These are phyloP conservation scores for Martiniozyma asiatica DNA, from an alignment of 1,139 yeast genomes.

Conservation along the genomic window DNA sequence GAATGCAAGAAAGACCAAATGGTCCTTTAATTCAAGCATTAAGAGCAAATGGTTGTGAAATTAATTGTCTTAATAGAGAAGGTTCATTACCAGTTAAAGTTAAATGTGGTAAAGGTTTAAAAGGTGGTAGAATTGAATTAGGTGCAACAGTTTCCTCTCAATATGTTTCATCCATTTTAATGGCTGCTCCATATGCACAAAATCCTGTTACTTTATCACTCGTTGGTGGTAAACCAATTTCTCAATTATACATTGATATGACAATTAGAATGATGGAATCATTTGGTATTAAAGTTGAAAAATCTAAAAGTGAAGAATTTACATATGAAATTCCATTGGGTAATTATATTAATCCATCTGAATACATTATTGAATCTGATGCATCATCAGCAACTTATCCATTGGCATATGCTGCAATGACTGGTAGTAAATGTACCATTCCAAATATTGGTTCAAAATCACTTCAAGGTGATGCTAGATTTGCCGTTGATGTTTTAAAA, in stretches of 20 bases:
- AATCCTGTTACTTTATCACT: slow-evolving; percentile 77
- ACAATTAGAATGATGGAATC: slow-evolving; percentile 90
- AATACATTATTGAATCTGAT: slow-evolving; percentile 87
- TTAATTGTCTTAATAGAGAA: slow-evolving; percentile 56
- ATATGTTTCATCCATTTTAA: slow-evolving; percentile 87
- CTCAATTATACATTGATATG: slow-evolving; percentile 94
- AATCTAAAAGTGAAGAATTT: slow-evolving; percentile 58
- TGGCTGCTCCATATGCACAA: slow-evolving; percentile 96
- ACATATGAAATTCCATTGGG: slow-evolving; percentile 90
- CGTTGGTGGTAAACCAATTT: slow-evolving; percentile 94
- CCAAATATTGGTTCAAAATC: slow-evolving; percentile 92
- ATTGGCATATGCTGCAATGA: slow-evolving; percentile 94
- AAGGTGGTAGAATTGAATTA: slow-evolving; percentile 86
- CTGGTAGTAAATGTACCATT: slow-evolving; percentile 83
- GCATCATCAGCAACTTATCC: slow-evolving; percentile 99
- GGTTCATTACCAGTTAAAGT: slow-evolving; percentile 86
- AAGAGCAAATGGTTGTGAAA: slow-evolving; percentile 61
- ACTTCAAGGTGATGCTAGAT: slow-evolving; percentile 93
- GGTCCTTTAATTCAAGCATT: slow-evolving; percentile 94
- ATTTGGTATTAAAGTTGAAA: slow-evolving; percentile 73
- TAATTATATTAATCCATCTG: slow-evolving; percentile 63
- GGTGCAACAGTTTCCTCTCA: slow-evolving; percentile 97
- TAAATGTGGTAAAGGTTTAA: slow-evolving; percentile 55
- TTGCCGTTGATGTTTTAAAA: slow-evolving; percentile 81
- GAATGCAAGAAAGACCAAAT: slow-evolving; percentile 97